Evolutionary conservation across 2,329 filamentous ascomycete species (phyloP).

Genomic region (Boeremia lycopersici): DNA sequence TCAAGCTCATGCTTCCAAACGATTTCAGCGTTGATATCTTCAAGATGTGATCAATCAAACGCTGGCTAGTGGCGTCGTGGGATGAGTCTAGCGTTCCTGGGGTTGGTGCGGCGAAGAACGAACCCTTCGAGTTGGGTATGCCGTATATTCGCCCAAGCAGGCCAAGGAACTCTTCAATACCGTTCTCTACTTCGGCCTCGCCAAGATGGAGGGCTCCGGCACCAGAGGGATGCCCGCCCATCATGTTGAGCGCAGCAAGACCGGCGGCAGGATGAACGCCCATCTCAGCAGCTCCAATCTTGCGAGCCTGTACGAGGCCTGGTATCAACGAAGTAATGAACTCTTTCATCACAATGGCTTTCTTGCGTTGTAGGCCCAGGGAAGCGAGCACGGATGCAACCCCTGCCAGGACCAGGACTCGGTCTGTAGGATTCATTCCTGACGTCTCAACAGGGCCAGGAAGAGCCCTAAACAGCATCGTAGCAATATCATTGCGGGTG

Average conservation of each 20-base stretch:
- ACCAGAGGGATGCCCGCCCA: constrained; percentile 66
- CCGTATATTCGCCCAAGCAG: constrained; percentile 52
- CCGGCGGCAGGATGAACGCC: constrained; percentile 94
- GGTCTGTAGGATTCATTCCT: constrained; percentile 74
- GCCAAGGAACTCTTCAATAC: constrained; percentile 50
- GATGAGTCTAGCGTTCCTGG: constrained; percentile 11
- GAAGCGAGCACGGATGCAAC: constrained; percentile 84
- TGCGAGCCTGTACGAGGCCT: constrained; percentile 87
- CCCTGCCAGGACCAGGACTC: constrained; percentile 79
- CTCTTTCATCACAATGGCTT: constrained; percentile 86
- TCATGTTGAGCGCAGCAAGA: constrained; percentile 70
- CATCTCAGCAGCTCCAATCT: constrained; percentile 91
- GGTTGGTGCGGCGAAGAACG: constrained; percentile 18
- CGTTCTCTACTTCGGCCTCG: constrained; percentile 47
- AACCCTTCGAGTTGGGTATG: constrained; percentile 42
- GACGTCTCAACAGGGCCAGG: constrained; percentile 63
- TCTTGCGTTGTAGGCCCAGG: constrained; percentile 83
- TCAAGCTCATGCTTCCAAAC: constrained; percentile 80
- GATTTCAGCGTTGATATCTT: constrained; percentile 57
- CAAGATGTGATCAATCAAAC: constrained; percentile 59
- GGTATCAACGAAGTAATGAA: constrained; percentile 82
- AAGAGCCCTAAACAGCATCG: constrained; percentile 45
- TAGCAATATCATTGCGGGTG: constrained; percentile 45
- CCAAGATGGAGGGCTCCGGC: constrained; percentile 71
- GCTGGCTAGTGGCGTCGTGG: constrained; percentile 45